phyloP scores from a whole-genome alignment of 176 grass and related monocot species.

The Phoenix roebelenii region DNA sequence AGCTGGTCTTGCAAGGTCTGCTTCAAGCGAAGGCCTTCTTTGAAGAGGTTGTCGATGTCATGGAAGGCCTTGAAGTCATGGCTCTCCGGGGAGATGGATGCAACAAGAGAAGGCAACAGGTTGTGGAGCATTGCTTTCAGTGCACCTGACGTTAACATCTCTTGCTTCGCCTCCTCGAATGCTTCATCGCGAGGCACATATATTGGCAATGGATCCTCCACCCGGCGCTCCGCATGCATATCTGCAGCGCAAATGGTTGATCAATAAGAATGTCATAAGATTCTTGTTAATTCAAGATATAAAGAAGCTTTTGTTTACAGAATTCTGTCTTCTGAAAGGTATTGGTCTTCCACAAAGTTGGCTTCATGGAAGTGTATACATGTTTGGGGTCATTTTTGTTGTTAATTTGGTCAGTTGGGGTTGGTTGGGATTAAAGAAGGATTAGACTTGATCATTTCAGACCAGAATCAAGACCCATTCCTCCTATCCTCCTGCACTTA shows the following conservation, averaged over 20 bases:
- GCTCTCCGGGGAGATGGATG: slow-evolving; percentile 45
- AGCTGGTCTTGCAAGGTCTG: slow-evolving; percentile 83
- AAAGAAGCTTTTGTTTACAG: no score
- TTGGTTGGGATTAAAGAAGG: no score
- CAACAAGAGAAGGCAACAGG: slow-evolving; percentile 62
- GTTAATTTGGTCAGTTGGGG: no score
- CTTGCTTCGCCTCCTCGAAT: slow-evolving; percentile 84
- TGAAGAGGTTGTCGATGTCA: slow-evolving; percentile 98
- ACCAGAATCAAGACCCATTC: no score
- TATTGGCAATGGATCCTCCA: slow-evolving; percentile 59
- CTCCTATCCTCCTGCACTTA: no score
- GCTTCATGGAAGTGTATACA: no score
- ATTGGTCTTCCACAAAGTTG: no score
- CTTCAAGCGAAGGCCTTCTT: slow-evolving; percentile 83
- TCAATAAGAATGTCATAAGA: no score
- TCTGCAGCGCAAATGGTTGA: slow-evolving; percentile 26
- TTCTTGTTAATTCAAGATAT: no score
- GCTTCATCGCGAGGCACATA: slow-evolving; percentile 82
- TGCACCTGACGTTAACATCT: slow-evolving; percentile 62
- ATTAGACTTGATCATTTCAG: no score
- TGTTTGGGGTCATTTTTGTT: no score
- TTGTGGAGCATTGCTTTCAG: slow-evolving; percentile 88
- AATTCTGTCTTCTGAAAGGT: no score
- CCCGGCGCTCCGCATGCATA: slow-evolving; percentile 45
- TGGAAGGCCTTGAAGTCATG: slow-evolving; percentile 84